These are phyloP conservation scores for Ceratocystis smalleyi DNA, from an alignment of 2,329 filamentous ascomycete species.

Conservation along the genomic window DNA sequence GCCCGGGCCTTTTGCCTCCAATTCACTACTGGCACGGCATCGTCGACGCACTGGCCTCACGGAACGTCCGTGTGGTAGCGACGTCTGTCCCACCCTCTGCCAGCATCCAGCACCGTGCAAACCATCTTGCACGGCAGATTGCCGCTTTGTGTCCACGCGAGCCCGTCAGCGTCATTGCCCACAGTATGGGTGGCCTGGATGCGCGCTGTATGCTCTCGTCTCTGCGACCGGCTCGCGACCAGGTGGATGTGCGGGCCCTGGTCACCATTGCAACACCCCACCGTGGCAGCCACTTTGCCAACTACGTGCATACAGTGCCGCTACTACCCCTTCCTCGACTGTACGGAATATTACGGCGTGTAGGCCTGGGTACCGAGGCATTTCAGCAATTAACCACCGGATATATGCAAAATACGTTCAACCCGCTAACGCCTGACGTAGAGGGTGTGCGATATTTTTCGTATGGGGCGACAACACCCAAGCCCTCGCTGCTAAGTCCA, in stretches of 20 bases:
- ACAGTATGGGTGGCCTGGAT: conserved; percentile 53
- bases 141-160: conserved; percentile 25
- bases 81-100: conserved; percentile 46
- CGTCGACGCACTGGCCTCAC: conserved; percentile 37
- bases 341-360: conserved; percentile 35
- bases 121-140: conserved; percentile 40
- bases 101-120: conserved; percentile 45
- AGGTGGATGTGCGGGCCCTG: conserved; percentile 33
- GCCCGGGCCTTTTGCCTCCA: conserved; percentile 30
- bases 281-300: conserved; percentile 40
- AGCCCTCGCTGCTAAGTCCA: conserved; percentile 47
- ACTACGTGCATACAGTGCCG: conserved; percentile 34
- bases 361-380: conserved; percentile 42
- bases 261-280: conserved; percentile 42
- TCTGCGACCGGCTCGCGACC: conserved; percentile 29
- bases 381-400: conserved; percentile 44
- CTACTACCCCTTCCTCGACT: conserved; percentile 35
- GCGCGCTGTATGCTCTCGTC: conserved; percentile 49
- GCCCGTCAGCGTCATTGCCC: conserved; percentile 62
- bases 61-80: conserved; percentile 41
- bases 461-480: conserved; percentile 38
- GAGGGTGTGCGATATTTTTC: conserved; percentile 43
- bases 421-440: conserved; percentile 39
- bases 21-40: conserved; percentile 53
- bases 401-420: conserved; percentile 46